Evolutionary conservation across 2,329 filamentous ascomycete genomes (phyloP).

Genomic region (Colletotrichum musicola): DNA sequence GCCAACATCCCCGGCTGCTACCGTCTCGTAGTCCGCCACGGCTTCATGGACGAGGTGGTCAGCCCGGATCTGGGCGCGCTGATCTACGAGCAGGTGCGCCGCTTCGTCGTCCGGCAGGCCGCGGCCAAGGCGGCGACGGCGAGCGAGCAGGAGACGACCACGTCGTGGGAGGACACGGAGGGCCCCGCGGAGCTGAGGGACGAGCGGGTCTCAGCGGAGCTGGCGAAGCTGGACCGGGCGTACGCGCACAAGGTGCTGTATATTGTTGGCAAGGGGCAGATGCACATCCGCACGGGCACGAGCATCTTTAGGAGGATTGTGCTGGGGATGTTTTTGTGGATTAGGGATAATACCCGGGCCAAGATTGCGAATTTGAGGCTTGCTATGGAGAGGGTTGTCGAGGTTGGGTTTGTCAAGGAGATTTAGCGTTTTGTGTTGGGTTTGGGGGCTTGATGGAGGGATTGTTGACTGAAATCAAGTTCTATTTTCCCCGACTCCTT

Average conservation of each 20-base stretch:
- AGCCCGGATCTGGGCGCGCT: slow-evolving; percentile 72
- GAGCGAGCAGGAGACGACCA: slow-evolving; percentile 30
- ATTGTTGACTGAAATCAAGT: too few species aligned
- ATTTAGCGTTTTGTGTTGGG: slow-evolving; percentile 54
- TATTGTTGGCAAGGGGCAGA: slow-evolving; percentile 72
- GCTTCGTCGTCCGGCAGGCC: slow-evolving; percentile 57
- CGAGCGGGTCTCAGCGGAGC: slow-evolving; percentile 49
- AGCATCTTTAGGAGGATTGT: slow-evolving; percentile 58
- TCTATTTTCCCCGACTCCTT: too few species aligned
- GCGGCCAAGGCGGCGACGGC: slow-evolving; percentile 41
- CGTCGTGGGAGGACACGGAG: slow-evolving; percentile 25
- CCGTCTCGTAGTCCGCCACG: slow-evolving; percentile 76
- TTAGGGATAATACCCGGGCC: slow-evolving; percentile 73
- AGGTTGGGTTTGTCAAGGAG: slow-evolving; percentile 78
- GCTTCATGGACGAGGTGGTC: slow-evolving; percentile 79
- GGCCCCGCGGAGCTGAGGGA: slow-evolving; percentile 43
- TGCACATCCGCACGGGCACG: slow-evolving; percentile 60
- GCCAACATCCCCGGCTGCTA: slow-evolving; percentile 72
- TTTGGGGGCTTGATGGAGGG: too few species aligned
- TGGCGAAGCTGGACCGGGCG: slow-evolving; percentile 59
- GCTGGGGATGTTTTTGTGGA: slow-evolving; percentile 71
- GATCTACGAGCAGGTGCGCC: slow-evolving; percentile 69
- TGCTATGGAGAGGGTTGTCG: slow-evolving; percentile 71
- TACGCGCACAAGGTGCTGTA: slow-evolving; percentile 65
- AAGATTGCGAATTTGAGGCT: slow-evolving; percentile 75